Percentiles rank a stretch among this genome's conserved stretches.
These are phyloP conservation scores for Thalassiosira profunda DNA, from an alignment of 108 stramenopile genomes.

Conservation along the genomic window DNA sequence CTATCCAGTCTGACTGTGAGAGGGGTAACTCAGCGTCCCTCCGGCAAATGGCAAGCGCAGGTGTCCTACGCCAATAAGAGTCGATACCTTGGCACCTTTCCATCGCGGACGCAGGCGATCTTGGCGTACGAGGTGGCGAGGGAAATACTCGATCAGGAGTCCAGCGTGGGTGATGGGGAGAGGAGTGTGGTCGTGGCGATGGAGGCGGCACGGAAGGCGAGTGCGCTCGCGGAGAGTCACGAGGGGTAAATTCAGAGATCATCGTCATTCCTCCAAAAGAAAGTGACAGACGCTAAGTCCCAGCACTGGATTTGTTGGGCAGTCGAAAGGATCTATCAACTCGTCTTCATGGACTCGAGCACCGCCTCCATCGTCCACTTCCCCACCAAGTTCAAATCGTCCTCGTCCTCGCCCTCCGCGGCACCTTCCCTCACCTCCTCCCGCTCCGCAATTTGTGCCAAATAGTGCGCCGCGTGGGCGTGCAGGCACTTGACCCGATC, in stretches of 20 bases:
- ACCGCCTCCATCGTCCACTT: slow-evolving; percentile 78
- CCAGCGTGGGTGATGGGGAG: too few species aligned
- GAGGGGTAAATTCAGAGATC: too few species aligned
- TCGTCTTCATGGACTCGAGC: too few species aligned
- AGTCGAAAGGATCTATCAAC: too few species aligned
- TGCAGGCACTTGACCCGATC: slow-evolving; percentile 83
- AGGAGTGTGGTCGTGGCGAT: too few species aligned
- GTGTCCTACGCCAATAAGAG: slow-evolving; percentile 81
- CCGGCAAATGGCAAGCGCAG: slow-evolving; percentile 89
- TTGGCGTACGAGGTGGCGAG: slow-evolving; percentile 84
- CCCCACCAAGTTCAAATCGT: slow-evolving; percentile 77
- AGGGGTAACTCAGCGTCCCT: slow-evolving; percentile 85
- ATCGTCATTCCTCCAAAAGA: too few species aligned
- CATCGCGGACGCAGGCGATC: slow-evolving; percentile 74
- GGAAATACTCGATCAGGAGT: too few species aligned
- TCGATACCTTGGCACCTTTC: slow-evolving; percentile 84
- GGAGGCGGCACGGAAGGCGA: too few species aligned
- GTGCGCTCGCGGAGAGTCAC: too few species aligned
- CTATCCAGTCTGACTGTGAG: too few species aligned
- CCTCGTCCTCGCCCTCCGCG: slow-evolving; percentile 49
- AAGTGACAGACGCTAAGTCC: too few species aligned
- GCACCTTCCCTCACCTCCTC: slow-evolving; percentile 37
- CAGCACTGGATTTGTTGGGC: too few species aligned
- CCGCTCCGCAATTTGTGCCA: slow-evolving; percentile 60
- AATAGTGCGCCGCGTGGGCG: slow-evolving; percentile 86